Evolutionary conservation across 2,329 filamentous ascomycete genomes (phyloP).

Genomic region (Achaetomium macrosporum): DNA sequence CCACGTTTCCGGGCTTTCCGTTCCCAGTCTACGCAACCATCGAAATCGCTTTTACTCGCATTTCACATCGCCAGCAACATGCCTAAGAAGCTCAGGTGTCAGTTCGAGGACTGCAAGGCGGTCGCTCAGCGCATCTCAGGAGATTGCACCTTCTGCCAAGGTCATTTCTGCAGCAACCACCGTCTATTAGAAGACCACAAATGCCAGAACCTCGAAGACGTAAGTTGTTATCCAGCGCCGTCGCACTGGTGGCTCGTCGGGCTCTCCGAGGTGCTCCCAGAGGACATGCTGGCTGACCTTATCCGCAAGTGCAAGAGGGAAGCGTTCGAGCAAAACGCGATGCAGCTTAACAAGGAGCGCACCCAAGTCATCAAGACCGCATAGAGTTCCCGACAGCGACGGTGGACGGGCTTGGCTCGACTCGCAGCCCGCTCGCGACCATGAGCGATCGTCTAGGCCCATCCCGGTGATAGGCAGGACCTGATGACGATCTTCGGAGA

Average conservation of each 20-base stretch:
- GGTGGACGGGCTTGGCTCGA: no score
- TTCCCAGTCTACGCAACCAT: not conserved
- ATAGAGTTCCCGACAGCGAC: slow-evolving; percentile 40
- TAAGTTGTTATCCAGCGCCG: slow-evolving; percentile 38
- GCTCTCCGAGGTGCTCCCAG: slow-evolving; percentile 29
- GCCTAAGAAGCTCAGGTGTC: slow-evolving; percentile 78
- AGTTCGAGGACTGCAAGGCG: slow-evolving; percentile 82
- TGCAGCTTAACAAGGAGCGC: slow-evolving; percentile 85
- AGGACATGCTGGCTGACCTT: slow-evolving; percentile 35
- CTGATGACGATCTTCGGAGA: no score
- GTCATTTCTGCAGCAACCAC: slow-evolving; percentile 93
- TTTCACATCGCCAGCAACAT: slow-evolving; percentile 36
- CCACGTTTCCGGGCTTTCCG: not conserved
- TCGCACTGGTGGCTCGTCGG: slow-evolving; percentile 26
- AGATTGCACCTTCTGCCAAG: slow-evolving; percentile 91
- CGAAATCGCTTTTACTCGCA: not conserved
- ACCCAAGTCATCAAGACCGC: slow-evolving; percentile 92
- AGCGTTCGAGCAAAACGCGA: slow-evolving; percentile 87
- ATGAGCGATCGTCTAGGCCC: no score
- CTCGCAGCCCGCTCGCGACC: no score
- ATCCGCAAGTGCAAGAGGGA: slow-evolving; percentile 81
- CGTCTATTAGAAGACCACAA: slow-evolving; percentile 90
- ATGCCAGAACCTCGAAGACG: slow-evolving; percentile 85
- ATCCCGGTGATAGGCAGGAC: no score
- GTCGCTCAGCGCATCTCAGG: slow-evolving; percentile 88